phyloP scores from a whole-genome alignment of 768 basidiomycete genomes.

The Tricholoma sp. region DNA sequence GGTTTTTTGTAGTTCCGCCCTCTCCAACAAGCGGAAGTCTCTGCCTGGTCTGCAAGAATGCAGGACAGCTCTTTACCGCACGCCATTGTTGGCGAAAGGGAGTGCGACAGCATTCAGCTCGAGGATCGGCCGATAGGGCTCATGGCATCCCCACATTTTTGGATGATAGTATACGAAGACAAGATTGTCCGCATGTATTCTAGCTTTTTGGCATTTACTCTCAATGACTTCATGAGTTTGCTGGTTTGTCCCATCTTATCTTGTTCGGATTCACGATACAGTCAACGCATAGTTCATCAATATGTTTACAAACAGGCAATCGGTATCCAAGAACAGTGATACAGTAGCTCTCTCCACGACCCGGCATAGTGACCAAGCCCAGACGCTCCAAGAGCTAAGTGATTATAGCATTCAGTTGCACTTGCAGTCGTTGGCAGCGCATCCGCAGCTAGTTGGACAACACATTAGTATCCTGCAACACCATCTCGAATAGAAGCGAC shows the following conservation, averaged over 20 bases:
- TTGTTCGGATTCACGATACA: not conserved
- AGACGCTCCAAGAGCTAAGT: not conserved
- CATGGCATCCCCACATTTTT: not conserved
- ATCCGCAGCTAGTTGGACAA: constrained; percentile 12
- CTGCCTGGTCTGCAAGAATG: too few species aligned
- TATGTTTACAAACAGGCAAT: not conserved
- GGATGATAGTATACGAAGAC: too few species aligned
- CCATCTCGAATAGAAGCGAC: not conserved
- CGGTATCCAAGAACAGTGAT: too few species aligned
- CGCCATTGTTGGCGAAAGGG: not conserved
- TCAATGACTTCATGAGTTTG: not conserved
- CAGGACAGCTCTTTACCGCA: not conserved
- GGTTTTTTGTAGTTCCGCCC: not conserved
- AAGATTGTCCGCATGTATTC: not conserved
- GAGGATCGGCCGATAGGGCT: not conserved
- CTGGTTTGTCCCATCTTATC: not conserved
- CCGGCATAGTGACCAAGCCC: not conserved
- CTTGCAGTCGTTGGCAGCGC: constrained; percentile 16
- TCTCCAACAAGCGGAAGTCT: not conserved
- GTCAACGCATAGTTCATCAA: not conserved
- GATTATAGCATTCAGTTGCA: constrained; percentile 4
- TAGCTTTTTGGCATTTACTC: not conserved
- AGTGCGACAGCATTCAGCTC: not conserved
- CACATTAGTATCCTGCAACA: not conserved
- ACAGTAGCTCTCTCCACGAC: not conserved